Percentiles rank a stretch among this genome's conserved stretches.
phyloP scores from a whole-genome alignment of 371 early-diverging fungal species.

The Mortierella sp. region DNA sequence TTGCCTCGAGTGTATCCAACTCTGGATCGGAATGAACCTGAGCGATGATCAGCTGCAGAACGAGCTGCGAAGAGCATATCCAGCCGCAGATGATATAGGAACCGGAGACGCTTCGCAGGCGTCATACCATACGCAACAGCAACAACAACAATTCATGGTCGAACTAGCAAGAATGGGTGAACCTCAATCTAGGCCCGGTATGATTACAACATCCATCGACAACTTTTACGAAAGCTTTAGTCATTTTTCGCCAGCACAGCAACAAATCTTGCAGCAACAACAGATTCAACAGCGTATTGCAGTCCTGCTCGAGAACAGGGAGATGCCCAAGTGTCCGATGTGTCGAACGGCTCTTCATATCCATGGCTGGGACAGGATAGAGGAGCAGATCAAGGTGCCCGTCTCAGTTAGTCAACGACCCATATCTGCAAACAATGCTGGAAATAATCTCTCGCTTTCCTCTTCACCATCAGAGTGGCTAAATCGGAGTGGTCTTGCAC shows the following conservation, averaged over 20 bases:
- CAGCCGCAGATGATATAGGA: conserved; percentile 28
- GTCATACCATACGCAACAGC: conserved; percentile 2
- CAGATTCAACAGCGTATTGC: conserved; percentile 39
- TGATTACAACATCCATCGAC: background rate
- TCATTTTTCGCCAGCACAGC: conserved; percentile 26
- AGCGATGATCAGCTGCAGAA: conserved; percentile 44
- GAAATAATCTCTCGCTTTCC: background rate
- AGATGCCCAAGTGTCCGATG: conserved; percentile 56
- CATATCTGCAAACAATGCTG: background rate
- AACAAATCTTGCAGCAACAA: conserved; percentile 30
- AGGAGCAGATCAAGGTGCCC: conserved; percentile 45
- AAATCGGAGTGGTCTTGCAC: conserved; percentile 4
- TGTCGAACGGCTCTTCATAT: conserved; percentile 49
- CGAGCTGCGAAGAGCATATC: conserved; percentile 48
- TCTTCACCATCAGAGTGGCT: conserved; percentile 24
- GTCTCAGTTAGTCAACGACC: conserved; percentile 28
- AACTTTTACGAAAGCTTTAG: conserved; percentile 26
- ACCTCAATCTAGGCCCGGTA: conserved; percentile 17
- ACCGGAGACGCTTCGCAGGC: conserved; percentile 1
- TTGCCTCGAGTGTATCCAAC: conserved; percentile 69
- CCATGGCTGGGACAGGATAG: conserved; percentile 49
- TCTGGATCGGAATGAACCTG: conserved; percentile 64
- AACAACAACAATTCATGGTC: conserved; percentile 34
- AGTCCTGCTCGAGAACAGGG: conserved; percentile 34
- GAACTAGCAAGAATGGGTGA: conserved; percentile 43